Base-by-base conservation (phyloP, 371 early-diverging fungal species). In the Dinochytrium kinnereticum region DNA sequence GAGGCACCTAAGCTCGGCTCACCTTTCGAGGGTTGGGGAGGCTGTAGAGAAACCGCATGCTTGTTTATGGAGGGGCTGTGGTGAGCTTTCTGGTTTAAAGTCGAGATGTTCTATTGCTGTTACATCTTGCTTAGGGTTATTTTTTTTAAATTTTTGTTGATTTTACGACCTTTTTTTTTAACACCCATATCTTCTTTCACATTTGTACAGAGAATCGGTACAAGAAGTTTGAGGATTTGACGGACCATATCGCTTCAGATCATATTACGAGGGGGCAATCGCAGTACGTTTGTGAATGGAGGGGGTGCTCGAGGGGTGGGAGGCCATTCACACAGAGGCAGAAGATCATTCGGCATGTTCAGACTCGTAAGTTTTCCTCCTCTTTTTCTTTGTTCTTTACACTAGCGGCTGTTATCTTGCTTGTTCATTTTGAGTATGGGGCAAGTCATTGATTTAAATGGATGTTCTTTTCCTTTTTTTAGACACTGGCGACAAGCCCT, bases 281-380 rank as follows among this genome's bases (percentile, higher is more conserved):
- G 66, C 84, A 85, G 77, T 95, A 95, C 76, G 82, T 86, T n/a
- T 96, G 96, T 76, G 77, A 82, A 57, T 96, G 96, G 96, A 74
- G 83, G 15, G 82, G 80, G 26, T 96, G 96, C 74, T 86, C 88
- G 19, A 80, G 93, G 13, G 75, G 81, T 68, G 92, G 93, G 0
- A 86, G 87, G 44, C 86, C 85, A 0, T 93, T 94, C 74, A 83
- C 81, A 0, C 93, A 93, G 76, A 82, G 93, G 31, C 93, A 93
- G 75, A 94, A 94, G 75, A 88, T 92, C 34, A 91, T 95, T 88
- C 81, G 95, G 37, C 95, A 95, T 74, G 88, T 95, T 30, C 94
- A 93, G 75, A 93, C 92, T 31, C 95, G 93, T 80, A 51, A 39
- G 70, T 69, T 49, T 15, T 39, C 19, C 5, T 39, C 51, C 19